Base-by-base conservation (phyloP, 371 early-diverging fungal genomes). In the Mortierella sp. region DNA sequence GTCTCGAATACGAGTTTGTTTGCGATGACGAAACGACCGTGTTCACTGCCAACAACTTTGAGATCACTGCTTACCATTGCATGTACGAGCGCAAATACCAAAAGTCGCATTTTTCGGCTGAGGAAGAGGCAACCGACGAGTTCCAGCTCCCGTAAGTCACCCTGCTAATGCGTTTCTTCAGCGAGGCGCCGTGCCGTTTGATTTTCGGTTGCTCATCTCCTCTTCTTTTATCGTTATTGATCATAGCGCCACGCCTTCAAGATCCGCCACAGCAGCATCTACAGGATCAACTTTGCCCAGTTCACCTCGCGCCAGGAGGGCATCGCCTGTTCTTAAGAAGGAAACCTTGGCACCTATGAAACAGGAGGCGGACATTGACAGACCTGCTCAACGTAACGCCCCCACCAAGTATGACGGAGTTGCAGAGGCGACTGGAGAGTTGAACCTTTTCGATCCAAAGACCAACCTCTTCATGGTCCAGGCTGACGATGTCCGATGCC, bases 71-170 rank as follows among this genome's bases (percentile, higher is more conserved):
- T 16, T 93, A 92, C 67, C 86, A 91, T 57, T 96, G 95, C 80
- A 93, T 93, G 89, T 96, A 90, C 85, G 94, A 95, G 79, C 91
- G 93, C 67, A 88, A 89, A 76, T 75, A 87, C 46, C 75, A 84
- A 54, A 86, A 88, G 57, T 74, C 89, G 19, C 91, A 91, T 75
- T 81, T 89, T 24, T 88, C 91, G 14, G 93, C 92, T 0, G 74
- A 88, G 4, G 94, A 93, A n/a, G 89, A 90, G 19, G 94, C 93
- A 51, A 73, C 95, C 40, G 82, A 86, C 64, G 87, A 81, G 44
- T 92, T 92, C 78, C 85, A 90, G 55, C 79, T 86, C 55, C 48
- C 51, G 90, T 84, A 86, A 74, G 86, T 79, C 31, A 57, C 48
- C 21, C 21, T 59, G 40, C 53, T 11, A 14, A 19, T 19, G 8